These are phyloP conservation scores for Ziziphus jujuba DNA, from an alignment of 306 rosid genomes.

Conservation along the genomic window DNA sequence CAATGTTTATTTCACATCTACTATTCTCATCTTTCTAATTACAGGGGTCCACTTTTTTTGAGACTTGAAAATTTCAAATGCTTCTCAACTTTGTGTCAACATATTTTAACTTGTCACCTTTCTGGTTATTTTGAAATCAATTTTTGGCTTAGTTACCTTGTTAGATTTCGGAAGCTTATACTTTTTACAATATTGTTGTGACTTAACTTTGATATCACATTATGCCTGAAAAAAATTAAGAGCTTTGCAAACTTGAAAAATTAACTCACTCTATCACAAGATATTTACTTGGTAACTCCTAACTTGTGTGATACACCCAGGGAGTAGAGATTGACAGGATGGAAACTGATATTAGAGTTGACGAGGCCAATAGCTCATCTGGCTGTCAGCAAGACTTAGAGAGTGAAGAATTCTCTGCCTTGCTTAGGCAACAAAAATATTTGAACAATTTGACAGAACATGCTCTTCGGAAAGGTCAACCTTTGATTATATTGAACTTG, in stretches of 20 bases:
- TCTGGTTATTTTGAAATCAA: too few relatives aligned
- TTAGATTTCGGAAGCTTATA: too few relatives aligned
- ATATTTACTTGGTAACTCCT: neutral
- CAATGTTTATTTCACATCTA: neutral
- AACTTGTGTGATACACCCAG: conserved; percentile 42
- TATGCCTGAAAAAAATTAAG: too few relatives aligned
- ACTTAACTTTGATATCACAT: too few relatives aligned
- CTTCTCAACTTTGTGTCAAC: too few relatives aligned
- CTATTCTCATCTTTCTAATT: neutral
- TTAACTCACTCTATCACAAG: neutral
- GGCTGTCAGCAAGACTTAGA: conserved; percentile 45
- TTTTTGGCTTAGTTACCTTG: too few relatives aligned
- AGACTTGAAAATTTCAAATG: too few relatives aligned
- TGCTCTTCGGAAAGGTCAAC: conserved; percentile 85
- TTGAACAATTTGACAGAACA: conserved; percentile 70
- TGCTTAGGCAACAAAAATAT: conserved; percentile 74
- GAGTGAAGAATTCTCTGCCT: conserved; percentile 51
- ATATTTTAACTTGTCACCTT: too few relatives aligned
- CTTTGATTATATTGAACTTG: conserved; percentile 68
- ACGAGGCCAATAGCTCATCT: conserved; percentile 49
- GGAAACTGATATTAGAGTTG: conserved; percentile 45
- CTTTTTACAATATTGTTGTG: too few relatives aligned
- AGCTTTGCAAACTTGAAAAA: too few relatives aligned
- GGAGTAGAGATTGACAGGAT: conserved; percentile 68
- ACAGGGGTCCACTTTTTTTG: too few relatives aligned